Conservation (phyloP, 1,284 basidiomycete species). For the Cutaneotrichosporon sp. region DNA sequence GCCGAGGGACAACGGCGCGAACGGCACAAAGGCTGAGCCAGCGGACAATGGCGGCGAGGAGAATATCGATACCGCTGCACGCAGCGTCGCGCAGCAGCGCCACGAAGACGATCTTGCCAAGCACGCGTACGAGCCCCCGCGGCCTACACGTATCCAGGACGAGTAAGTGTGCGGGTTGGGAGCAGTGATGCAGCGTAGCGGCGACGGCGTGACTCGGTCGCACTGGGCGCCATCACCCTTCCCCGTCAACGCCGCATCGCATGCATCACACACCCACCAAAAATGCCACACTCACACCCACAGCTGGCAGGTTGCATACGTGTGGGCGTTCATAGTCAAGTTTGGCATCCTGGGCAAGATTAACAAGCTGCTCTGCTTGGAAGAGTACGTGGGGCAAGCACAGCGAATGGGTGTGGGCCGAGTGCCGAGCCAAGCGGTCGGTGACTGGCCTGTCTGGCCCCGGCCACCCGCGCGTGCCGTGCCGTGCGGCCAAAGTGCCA, state of each 20-base stretch:
- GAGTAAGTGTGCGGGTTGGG: constrained; percentile 30
- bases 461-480: neutral
- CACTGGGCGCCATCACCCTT: neutral
- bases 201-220: neutral
- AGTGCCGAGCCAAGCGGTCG: neutral
- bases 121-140: constrained; percentile 24
- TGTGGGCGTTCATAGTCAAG: constrained; percentile 44
- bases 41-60: neutral
- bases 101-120: constrained; percentile 27
- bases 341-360: constrained; percentile 35
- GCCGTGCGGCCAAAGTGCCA: constrained; percentile 9
- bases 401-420: no score
- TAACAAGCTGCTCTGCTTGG: constrained; percentile 29
- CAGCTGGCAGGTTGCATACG: constrained; percentile 46
- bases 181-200: neutral
- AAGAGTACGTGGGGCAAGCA: constrained; percentile 35
- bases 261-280: neutral
- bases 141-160: constrained; percentile 24
- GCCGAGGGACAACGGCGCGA: neutral
- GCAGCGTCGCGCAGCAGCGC: constrained; percentile 6
- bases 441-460: neutral
- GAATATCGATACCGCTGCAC: neutral
- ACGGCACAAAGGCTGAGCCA: neutral
- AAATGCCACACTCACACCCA: neutral
- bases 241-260: neutral